Base-by-base conservation (phyloP, 2,329 filamentous ascomycete genomes). In the Cercospora sp. region DNA sequence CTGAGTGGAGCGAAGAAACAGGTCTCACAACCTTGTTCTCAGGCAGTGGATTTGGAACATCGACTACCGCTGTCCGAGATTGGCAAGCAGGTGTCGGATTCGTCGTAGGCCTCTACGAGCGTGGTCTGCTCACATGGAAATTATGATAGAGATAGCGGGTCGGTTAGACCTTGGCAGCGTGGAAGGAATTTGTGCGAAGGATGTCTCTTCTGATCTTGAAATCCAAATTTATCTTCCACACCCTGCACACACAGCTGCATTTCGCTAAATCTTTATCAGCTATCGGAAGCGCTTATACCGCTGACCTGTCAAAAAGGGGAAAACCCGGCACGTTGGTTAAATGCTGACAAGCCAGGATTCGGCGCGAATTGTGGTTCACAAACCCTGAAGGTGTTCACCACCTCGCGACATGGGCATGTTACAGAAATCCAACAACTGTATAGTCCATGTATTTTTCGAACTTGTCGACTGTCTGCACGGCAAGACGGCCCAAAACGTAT, bases 61-160 rank as follows among this genome's bases (percentile, higher is more conserved):
- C 78, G 24, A 77, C 73, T 37, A 80, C 77, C 10, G 77, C 75
- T 9, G 80, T 79, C 26, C 76, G 81, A 66, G 82, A 83, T 74
- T 72, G 71, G 43, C 64, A 45, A 34, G 77, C 75, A 67, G 77
- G 77, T 0, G 58, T 81, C 0, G 78, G 78, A 0, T 70, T 83
- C 12, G 74, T 81, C 3, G 74, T 70, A 18, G 81, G 81, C 1
- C 70, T 83, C 43, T 83, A 83, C 69, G 81, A 81, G 53, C 74
- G 70, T 37, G 81, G 82, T 0, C 26, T 83, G 0, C 61, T 83
- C 66, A 72, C 80, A 5, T 79, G 80, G 65, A 77, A 73, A 66
- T 73, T 73, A 58, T 70, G 63, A 66, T 59, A 26, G 53, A 30
- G 26, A 51, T 53, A 40, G 24, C 28, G 16, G 45, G 43, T 5